These are phyloP conservation scores for Panicum miliaceum DNA, from an alignment of 176 grass and related monocot species.

Conservation along the genomic window DNA sequence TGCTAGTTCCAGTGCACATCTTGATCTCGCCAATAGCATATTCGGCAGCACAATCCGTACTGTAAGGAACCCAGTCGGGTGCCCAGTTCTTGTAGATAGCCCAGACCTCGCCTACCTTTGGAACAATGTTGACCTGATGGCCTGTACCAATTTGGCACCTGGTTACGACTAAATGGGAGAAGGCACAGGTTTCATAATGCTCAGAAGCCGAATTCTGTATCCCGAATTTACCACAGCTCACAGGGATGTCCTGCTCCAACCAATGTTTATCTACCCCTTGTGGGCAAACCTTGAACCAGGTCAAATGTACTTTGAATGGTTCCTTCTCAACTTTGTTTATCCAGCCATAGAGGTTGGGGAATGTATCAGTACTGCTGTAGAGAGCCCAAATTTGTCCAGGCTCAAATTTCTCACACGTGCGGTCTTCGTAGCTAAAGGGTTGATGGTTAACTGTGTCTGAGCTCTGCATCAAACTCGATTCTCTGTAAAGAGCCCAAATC, in stretches of 20 bases:
- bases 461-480: slow-evolving; percentile 62
- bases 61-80: slow-evolving; percentile 47
- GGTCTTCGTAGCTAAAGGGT: slow-evolving; percentile 56
- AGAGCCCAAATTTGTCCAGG: slow-evolving; percentile 88
- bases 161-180: slow-evolving; percentile 69
- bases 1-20: slow-evolving; percentile 46
- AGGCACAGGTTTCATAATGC: slow-evolving; percentile 43
- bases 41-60: slow-evolving; percentile 34
- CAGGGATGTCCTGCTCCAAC: slow-evolving; percentile 52
- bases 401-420: slow-evolving; percentile 50
- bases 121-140: slow-evolving; percentile 57
- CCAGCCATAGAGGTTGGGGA: slow-evolving; percentile 78
- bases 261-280: slow-evolving; percentile 51
- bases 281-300: slow-evolving; percentile 69
- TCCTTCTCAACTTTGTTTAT: slow-evolving; percentile 71
- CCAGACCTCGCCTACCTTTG: slow-evolving; percentile 69
- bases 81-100: slow-evolving; percentile 73
- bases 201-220: slow-evolving; percentile 26
- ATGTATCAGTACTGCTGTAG: slow-evolving; percentile 67
- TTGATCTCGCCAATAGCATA: slow-evolving; percentile 64
- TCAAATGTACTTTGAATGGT: slow-evolving; percentile 60
- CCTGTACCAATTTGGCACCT: slow-evolving; percentile 13
- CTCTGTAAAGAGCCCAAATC: slow-evolving; percentile 86
- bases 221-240: slow-evolving; percentile 77
- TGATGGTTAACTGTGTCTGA: slow-evolving; percentile 55